A percentile compares a stretch with the other conserved stretches of the same genome.
Evolutionary conservation across 257 asterid genomes (phyloP).

Genomic region (Sherardia arvensis): DNA sequence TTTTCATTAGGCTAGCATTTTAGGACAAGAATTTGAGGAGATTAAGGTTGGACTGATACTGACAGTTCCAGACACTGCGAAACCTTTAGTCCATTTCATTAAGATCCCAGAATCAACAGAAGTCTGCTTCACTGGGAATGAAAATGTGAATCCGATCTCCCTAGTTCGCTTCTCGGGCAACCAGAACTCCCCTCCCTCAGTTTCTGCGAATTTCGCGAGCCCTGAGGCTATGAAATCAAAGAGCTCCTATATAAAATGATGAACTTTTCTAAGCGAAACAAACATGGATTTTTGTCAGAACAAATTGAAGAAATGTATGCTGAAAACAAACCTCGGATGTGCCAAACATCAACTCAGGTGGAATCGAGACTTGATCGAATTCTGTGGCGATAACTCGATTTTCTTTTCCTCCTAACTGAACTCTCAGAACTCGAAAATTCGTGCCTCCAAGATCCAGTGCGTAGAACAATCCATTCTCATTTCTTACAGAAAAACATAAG

Average conservation of each 20-base stretch:
- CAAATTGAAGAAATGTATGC: neutral
- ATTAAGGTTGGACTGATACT: constrained; percentile 23
- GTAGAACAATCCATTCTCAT: constrained; percentile 69
- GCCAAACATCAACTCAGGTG: constrained; percentile 50
- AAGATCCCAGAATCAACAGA: constrained; percentile 65
- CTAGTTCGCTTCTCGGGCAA: constrained; percentile 36
- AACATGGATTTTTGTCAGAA: neutral
- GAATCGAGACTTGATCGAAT: constrained; percentile 62
- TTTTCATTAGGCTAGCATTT: constrained; percentile 4
- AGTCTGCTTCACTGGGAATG: constrained; percentile 75
- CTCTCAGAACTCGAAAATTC: constrained; percentile 71
- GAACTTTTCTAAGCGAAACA: neutral
- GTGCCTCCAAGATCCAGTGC: constrained; percentile 90
- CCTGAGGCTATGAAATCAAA: constrained; percentile 76
- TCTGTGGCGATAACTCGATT: constrained; percentile 52
- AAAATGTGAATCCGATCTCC: constrained; percentile 75
- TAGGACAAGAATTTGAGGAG: neutral
- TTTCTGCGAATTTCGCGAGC: constrained; percentile 44
- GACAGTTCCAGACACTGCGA: constrained; percentile 68
- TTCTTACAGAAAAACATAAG: constrained; percentile 24
- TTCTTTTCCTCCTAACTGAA: constrained; percentile 70
- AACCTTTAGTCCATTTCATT: constrained; percentile 79
- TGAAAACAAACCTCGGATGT: constrained; percentile 49
- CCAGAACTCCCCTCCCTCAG: constrained; percentile 47
- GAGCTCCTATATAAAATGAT: constrained; percentile 40